These are phyloP conservation scores for Hapsidospora chrysogenum DNA, from an alignment of 495 filamentous ascomycete species.

Conservation along the genomic window DNA sequence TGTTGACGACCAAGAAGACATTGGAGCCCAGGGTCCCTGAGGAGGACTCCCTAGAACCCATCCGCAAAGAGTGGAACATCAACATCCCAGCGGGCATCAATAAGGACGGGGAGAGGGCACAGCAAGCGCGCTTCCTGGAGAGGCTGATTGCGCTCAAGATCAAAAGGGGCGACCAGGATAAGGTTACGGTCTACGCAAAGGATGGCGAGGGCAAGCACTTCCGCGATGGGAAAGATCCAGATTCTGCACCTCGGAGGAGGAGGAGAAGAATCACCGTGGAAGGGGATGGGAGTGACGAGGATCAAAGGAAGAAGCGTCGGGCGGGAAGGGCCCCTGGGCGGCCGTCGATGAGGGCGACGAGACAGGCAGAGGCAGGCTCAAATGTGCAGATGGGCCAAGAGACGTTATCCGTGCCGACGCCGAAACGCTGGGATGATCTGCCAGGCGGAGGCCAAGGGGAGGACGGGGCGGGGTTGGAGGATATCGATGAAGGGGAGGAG, in stretches of 20 bases:
- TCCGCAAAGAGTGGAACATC: slow-evolving; percentile 8
- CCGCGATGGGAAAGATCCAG: neutral
- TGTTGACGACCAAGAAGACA: slow-evolving; percentile 21
- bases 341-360: slow-evolving; percentile 1
- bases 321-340: slow-evolving; percentile 3
- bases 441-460: neutral
- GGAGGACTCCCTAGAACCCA: slow-evolving; percentile 7
- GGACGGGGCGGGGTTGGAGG: neutral
- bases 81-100: slow-evolving; percentile 17
- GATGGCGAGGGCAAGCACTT: slow-evolving; percentile 1
- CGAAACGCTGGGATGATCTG: slow-evolving; percentile 13
- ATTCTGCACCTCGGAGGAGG: slow-evolving; percentile 14
- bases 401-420: slow-evolving; percentile 14
- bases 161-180: slow-evolving; percentile 35
- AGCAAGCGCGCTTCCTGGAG: slow-evolving; percentile 28
- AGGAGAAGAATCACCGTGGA: slow-evolving; percentile 13
- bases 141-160: slow-evolving; percentile 30
- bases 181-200: slow-evolving; percentile 26
- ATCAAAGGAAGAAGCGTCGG: slow-evolving; percentile 8
- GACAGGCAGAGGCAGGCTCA: neutral
- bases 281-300: slow-evolving; percentile 5
- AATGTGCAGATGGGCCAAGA: neutral
- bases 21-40: slow-evolving; percentile 11
- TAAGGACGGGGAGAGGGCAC: slow-evolving; percentile 17
- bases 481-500: neutral